phyloP scores from a whole-genome alignment of 1,284 basidiomycete species.

The Puccinia brachypodii region DNA sequence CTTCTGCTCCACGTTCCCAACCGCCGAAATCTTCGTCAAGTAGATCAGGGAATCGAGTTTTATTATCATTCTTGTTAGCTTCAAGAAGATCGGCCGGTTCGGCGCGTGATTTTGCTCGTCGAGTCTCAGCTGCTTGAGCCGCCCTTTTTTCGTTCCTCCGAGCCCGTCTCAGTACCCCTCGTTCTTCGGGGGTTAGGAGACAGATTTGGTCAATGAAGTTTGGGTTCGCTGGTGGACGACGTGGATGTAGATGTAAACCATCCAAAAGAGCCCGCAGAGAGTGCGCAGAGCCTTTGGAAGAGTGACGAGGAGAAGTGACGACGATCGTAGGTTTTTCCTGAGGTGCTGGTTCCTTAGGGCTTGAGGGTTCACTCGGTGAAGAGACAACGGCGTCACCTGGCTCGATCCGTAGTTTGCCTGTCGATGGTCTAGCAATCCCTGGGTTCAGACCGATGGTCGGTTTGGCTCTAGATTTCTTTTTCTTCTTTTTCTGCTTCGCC shows the following conservation, averaged over 20 bases:
- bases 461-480: conserved; percentile 36
- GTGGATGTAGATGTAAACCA: conserved; percentile 10
- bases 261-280: conserved; percentile 13
- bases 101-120: conserved; percentile 13
- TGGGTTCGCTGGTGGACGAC: not conserved
- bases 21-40: conserved; percentile 12
- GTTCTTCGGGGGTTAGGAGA: conserved; percentile 33
- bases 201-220: conserved; percentile 43
- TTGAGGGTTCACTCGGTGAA: conserved; percentile 33
- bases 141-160: conserved; percentile 31
- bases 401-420: conserved; percentile 24
- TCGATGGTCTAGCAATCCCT: not conserved
- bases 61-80: not conserved
- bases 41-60: not conserved
- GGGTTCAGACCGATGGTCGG: not conserved
- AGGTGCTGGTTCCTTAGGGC: not conserved
- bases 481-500: conserved; percentile 37
- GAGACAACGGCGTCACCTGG: conserved; percentile 46
- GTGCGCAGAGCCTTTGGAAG: conserved; percentile 17
- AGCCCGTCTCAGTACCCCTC: conserved; percentile 19
- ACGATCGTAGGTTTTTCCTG: conserved; percentile 14
- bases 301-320: not conserved
- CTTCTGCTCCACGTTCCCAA: conserved; percentile 9
- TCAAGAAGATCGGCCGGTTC: not conserved
- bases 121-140: conserved; percentile 4